A percentile compares a stretch with the other conserved stretches of the same genome.
Evolutionary conservation across 768 basidiomycete species (phyloP).

Genomic region (Xerocomus brunneocitrinus): DNA sequence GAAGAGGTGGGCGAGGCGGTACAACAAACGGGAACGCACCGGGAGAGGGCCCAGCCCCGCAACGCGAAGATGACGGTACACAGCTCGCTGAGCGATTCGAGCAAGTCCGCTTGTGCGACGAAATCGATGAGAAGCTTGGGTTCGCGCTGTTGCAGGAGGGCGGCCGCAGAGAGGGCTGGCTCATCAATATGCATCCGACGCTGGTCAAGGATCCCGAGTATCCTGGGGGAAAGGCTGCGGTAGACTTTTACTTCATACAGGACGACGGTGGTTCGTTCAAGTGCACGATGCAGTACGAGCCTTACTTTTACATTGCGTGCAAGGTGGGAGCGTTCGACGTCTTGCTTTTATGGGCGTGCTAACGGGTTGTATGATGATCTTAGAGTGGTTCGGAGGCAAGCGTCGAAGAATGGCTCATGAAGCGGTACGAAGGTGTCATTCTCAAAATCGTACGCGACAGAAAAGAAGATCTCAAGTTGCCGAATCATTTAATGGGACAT

Average conservation of each 20-base stretch:
- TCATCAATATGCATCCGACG: conserved; percentile 99
- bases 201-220: conserved; percentile 81
- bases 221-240: conserved; percentile 81
- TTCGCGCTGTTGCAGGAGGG: conserved; percentile 83
- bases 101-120: conserved; percentile 66
- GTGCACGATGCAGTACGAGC: conserved; percentile 86
- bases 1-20: conserved; percentile 35
- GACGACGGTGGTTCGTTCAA: conserved; percentile 98
- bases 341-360: not conserved
- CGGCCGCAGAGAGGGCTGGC: conserved; percentile 76
- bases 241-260: conserved; percentile 96
- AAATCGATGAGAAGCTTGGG: conserved; percentile 91
- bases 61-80: conserved; percentile 87
- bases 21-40: conserved; percentile 28
- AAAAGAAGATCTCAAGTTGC: conserved; percentile 93
- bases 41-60: conserved; percentile 48
- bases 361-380: conserved; percentile 1
- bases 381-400: conserved; percentile 81
- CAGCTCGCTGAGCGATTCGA: conserved; percentile 85
- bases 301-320: conserved; percentile 91
- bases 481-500: conserved; percentile 97
- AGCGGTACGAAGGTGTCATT: conserved; percentile 87
- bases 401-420: conserved; percentile 94
- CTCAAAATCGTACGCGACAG: conserved; percentile 71
- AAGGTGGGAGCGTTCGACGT: conserved; percentile 47